These are phyloP conservation scores for Epichloe scottii DNA, from an alignment of 2,329 filamentous ascomycete genomes.

Conservation along the genomic window DNA sequence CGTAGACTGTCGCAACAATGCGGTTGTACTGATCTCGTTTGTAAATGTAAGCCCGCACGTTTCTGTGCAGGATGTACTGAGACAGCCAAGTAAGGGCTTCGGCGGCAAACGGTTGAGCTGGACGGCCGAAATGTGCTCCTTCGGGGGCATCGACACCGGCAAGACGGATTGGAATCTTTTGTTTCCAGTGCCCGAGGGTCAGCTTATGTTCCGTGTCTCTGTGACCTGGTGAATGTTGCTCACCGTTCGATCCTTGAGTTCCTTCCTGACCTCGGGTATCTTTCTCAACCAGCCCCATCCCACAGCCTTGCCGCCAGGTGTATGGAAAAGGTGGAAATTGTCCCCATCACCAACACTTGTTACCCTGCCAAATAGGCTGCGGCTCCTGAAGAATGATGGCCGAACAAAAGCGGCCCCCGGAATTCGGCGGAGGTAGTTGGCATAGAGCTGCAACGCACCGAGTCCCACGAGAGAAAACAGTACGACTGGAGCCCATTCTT, in stretches of 20 bases:
- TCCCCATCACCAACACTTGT: conserved; percentile 95
- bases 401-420: conserved; percentile 65
- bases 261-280: conserved; percentile 55
- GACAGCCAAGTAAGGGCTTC: conserved; percentile 79
- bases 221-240: background rate
- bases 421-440: conserved; percentile 71
- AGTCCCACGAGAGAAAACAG: conserved; percentile 25
- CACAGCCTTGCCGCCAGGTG: conserved; percentile 71
- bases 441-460: conserved; percentile 43
- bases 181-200: background rate
- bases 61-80: conserved; percentile 54
- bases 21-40: conserved; percentile 85
- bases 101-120: conserved; percentile 69
- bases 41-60: conserved; percentile 73
- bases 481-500: conserved; percentile 27
- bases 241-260: conserved; percentile 68
- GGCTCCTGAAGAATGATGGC: conserved; percentile 59
- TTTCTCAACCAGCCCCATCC: conserved; percentile 89
- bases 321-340: conserved; percentile 90
- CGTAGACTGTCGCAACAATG: conserved; percentile 73
- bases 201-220: background rate
- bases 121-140: conserved; percentile 78
- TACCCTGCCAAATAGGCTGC: conserved; percentile 72
- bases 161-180: conserved; percentile 72
- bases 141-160: conserved; percentile 93